Evolutionary conservation across 495 filamentous ascomycete species (phyloP).

Genomic region (Hypoxylon crocopeplum): DNA sequence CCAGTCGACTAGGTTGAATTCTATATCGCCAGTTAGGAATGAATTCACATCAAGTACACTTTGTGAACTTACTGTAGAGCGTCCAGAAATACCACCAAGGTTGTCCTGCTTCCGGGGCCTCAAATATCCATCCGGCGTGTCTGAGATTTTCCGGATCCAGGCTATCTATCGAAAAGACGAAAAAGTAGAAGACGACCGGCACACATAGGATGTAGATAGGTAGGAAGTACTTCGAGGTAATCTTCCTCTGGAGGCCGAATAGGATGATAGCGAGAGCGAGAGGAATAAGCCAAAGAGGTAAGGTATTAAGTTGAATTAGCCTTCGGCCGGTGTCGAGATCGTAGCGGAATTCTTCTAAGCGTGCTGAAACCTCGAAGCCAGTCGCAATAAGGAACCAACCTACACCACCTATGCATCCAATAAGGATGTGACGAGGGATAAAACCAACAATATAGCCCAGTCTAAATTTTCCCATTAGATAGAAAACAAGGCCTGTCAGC

Average conservation of each 20-base stretch:
- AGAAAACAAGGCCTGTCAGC: constrained; percentile 89
- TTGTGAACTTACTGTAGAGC: constrained; percentile 73
- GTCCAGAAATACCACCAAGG: constrained; percentile 98
- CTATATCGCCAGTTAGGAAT: constrained; percentile 51
- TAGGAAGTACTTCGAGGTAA: constrained; percentile 81
- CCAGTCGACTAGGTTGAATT: constrained; percentile 79
- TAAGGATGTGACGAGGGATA: constrained; percentile 94
- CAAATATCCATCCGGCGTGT: constrained; percentile 85
- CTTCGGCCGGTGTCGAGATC: constrained; percentile 74
- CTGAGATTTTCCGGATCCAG: constrained; percentile 69
- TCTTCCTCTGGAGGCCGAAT: constrained; percentile 72
- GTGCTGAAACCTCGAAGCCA: constrained; percentile 91
- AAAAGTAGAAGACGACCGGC: constrained; percentile 80
- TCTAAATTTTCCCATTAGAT: constrained; percentile 81
- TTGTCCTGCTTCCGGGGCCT: constrained; percentile 78
- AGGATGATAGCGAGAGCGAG: constrained; percentile 78
- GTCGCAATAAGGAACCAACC: constrained; percentile 95
- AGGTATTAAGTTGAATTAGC: constrained; percentile 72
- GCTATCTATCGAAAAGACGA: constrained; percentile 69
- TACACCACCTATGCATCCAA: constrained; percentile 96
- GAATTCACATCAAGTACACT: neutral
- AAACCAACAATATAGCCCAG: constrained; percentile 93
- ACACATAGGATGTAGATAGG: constrained; percentile 87
- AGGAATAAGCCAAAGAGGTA: constrained; percentile 84
- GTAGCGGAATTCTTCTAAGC: constrained; percentile 84